Percentiles rank a stretch among this genome's conserved stretches.
These are phyloP conservation scores for Pythium phragmiticola DNA, from an alignment of 352 stramenopile species.

Conservation along the genomic window DNA sequence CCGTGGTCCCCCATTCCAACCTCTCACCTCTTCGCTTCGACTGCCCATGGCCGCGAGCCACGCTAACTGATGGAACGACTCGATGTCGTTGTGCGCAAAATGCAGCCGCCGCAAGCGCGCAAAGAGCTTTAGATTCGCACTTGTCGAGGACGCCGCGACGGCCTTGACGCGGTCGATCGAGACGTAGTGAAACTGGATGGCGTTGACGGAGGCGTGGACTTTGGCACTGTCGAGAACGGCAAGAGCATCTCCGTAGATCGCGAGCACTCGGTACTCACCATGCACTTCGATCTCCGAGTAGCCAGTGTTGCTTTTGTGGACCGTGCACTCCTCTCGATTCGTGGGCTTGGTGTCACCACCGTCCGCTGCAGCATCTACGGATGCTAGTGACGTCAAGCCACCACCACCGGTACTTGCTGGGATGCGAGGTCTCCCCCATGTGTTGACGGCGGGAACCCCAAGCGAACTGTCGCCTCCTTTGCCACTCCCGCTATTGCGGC, in stretches of 20 bases:
- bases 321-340: conserved; percentile 43
- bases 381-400: neutral
- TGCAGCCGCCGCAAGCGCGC: conserved; percentile 47
- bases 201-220: conserved; percentile 47
- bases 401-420: neutral
- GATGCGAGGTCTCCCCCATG: conserved; percentile 2
- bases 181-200: conserved; percentile 69
- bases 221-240: conserved; percentile 61
- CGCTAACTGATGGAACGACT: conserved; percentile 57
- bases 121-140: conserved; percentile 62
- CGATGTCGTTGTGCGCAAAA: conserved; percentile 70
- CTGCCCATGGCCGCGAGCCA: conserved; percentile 52
- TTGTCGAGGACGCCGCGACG: conserved; percentile 32
- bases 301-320: conserved; percentile 52
- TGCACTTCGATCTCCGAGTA: conserved; percentile 77
- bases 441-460: neutral
- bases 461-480: neutral
- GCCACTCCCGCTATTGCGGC: neutral
- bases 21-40: conserved; percentile 63
- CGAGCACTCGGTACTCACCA: conserved; percentile 61
- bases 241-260: conserved; percentile 67
- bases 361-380: conserved; percentile 22
- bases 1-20: neutral
- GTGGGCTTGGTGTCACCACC: conserved; percentile 35
- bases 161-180: conserved; percentile 41